Percentiles rank a stretch among this genome's conserved stretches.
Conservation (phyloP, 305 asterid species). For the Fraxinus baroniana region DNA sequence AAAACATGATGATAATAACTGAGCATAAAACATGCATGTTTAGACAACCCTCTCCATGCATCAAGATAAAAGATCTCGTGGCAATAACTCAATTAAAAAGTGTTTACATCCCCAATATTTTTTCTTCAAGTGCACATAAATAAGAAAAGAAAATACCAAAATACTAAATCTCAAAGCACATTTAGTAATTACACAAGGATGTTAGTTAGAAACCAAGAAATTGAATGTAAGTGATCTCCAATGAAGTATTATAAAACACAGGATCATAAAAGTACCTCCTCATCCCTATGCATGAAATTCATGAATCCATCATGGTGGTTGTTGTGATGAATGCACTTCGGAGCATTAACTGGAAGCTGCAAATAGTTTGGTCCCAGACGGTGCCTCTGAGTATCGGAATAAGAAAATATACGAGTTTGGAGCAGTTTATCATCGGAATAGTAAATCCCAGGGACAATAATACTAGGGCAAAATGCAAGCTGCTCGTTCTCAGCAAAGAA, state of each 20-base stretch:
- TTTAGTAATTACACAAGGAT: too few relatives aligned
- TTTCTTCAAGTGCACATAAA: too few relatives aligned
- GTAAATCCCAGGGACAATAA: constrained; percentile 78
- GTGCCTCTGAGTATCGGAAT: constrained; percentile 90
- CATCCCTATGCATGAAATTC: constrained; percentile 99
- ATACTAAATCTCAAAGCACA: too few relatives aligned
- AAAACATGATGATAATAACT: not conserved
- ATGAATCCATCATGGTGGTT: constrained; percentile 92
- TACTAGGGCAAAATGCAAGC: constrained; percentile 81
- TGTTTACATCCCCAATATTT: not conserved
- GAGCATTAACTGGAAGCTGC: constrained; percentile 91
- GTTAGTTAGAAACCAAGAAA: not conserved
- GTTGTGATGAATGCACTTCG: constrained; percentile 82
- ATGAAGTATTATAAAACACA: not conserved
- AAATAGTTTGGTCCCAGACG: constrained; percentile 93
- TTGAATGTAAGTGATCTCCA: not conserved
- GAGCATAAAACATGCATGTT: not conserved
- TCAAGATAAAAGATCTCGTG: not conserved
- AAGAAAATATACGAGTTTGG: constrained; percentile 75
- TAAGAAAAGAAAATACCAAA: too few relatives aligned
- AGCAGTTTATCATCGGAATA: constrained; percentile 87
- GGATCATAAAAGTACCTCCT: constrained; percentile 58
- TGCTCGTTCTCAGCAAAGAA: constrained; percentile 94
- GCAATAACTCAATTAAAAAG: not conserved
- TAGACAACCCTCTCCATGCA: not conserved